Base-by-base conservation (phyloP, 192 early-diverging fungal species). In the Pilobolus umbonatus region DNA sequence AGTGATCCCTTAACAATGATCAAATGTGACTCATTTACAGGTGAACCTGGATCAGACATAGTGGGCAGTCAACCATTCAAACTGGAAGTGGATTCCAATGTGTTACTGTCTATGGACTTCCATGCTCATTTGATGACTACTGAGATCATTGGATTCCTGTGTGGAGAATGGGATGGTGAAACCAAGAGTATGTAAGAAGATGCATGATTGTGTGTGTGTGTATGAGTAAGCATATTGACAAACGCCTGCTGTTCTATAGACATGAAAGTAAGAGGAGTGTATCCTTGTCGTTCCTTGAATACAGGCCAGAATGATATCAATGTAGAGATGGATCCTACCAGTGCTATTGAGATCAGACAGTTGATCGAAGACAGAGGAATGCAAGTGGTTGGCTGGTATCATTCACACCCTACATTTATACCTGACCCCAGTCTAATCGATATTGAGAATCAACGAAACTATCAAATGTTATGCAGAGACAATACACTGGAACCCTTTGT, bases 371-470 rank as follows among this genome's bases (percentile, higher is more conserved):
- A 83, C 17, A 65, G 74, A 5, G 81, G 87, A 8, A 74, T 96
- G 79, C 66, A 74, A 28, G 87, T 96, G 8, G 88, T 96, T 3
- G 94, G 94, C 38, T 96, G 94, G 94, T 96, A 96, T 71, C 94
- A 96, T 71, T 90, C 88, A 21, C 94, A 96, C 66, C 94, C 94
- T 5, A 88, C 87, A 1, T 94, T 94, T 75, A 69, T 78, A 3
- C 92, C 94, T 5, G 87, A 93, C 44, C 94, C 94, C 26, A 89
- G 87, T 30, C 70, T 87, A n/a, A 84, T 94, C 25, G 94, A 96
- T 65, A 80, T 95, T 61, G 82, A 90, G 56, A 96, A 93, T 63
- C 94, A 96, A 69, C 79, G 79, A 5, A 87, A 84, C 12, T 92
- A 96, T 46, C 94, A 96, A 68, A 70, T 66, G 30, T 76, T 92